Evolutionary conservation across 805 yeast species (phyloP).

Genomic region (Diddensiella caesifluorescens): DNA sequence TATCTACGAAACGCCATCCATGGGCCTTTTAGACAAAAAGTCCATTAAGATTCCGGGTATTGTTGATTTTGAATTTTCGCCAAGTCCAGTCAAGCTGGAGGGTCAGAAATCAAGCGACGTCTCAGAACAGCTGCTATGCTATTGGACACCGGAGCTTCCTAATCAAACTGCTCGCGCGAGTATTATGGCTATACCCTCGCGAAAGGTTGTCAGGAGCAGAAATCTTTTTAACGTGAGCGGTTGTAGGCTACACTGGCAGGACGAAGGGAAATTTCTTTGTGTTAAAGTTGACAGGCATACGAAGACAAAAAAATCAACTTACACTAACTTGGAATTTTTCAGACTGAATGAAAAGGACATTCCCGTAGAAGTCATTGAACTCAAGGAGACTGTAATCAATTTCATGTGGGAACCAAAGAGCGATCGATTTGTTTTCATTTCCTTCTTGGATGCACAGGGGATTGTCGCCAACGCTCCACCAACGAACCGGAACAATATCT

Average conservation of each 20-base stretch:
- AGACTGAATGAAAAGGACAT: conserved; percentile 80
- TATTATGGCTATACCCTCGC: conserved; percentile 79
- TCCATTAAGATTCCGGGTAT: conserved; percentile 76
- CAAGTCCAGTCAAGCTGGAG: conserved; percentile 70
- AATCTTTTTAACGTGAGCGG: conserved; percentile 92
- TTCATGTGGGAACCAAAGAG: conserved; percentile 96
- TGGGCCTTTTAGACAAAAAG: conserved; percentile 82
- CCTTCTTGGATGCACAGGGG: conserved; percentile 40
- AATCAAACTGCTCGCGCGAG: conserved; percentile 96
- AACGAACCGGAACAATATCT: conserved; percentile 46
- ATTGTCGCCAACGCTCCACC: conserved; percentile 22
- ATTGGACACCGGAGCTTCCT: conserved; percentile 93
- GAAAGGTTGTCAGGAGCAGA: conserved; percentile 78
- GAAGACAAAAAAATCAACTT: conserved; percentile 85
- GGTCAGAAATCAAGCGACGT: conserved; percentile 46
- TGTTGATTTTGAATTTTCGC: conserved; percentile 92
- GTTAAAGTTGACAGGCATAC: conserved; percentile 97
- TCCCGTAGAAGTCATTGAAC: conserved; percentile 91
- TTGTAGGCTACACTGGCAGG: conserved; percentile 92
- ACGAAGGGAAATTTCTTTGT: conserved; percentile 73
- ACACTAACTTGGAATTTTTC: conserved; percentile 89
- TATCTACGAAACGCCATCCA: conserved; percentile 73
- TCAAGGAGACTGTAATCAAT: conserved; percentile 79
- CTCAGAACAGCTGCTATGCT: conserved; percentile 64
- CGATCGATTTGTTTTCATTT: conserved; percentile 77